Evolutionary conservation across 2,329 filamentous ascomycete species (phyloP).

Genomic region (Ascochyta clinopodiicola): DNA sequence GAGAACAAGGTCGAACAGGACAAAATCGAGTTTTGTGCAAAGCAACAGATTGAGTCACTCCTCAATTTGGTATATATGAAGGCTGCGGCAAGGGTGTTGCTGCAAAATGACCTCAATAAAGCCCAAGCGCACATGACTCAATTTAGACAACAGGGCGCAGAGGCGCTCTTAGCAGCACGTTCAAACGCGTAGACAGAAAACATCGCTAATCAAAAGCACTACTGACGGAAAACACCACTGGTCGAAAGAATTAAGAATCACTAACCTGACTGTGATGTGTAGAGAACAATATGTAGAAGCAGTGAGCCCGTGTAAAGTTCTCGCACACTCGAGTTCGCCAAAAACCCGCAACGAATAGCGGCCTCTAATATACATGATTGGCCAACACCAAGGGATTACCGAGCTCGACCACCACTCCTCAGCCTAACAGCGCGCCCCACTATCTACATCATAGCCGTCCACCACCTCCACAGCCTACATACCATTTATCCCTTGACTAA

Average conservation of each 20-base stretch:
- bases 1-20: background rate
- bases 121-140: constrained; percentile 32
- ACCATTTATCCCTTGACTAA: background rate
- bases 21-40: background rate
- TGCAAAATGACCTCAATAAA: constrained; percentile 29
- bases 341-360: constrained; percentile 20
- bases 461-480: background rate
- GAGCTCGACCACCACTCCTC: constrained; percentile 4
- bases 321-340: background rate
- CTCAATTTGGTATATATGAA: constrained; percentile 23
- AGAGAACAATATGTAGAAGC: background rate
- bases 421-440: constrained; percentile 17
- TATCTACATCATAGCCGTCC: constrained; percentile 4
- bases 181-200: background rate
- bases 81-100: constrained; percentile 25
- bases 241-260: background rate
- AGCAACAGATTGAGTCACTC: constrained; percentile 22
- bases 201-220: background rate
- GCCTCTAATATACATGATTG: constrained; percentile 25
- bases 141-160: constrained; percentile 9
- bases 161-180: background rate
- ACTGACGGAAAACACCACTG: too few relatives aligned
- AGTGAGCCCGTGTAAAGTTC: constrained; percentile 2
- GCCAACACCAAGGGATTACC: constrained; percentile 13
- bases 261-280: constrained; percentile 1